Percentiles rank a stretch among this genome's conserved stretches.
phyloP scores from a whole-genome alignment of 2,329 filamentous ascomycete genomes.

The Monosporascus sp. region DNA sequence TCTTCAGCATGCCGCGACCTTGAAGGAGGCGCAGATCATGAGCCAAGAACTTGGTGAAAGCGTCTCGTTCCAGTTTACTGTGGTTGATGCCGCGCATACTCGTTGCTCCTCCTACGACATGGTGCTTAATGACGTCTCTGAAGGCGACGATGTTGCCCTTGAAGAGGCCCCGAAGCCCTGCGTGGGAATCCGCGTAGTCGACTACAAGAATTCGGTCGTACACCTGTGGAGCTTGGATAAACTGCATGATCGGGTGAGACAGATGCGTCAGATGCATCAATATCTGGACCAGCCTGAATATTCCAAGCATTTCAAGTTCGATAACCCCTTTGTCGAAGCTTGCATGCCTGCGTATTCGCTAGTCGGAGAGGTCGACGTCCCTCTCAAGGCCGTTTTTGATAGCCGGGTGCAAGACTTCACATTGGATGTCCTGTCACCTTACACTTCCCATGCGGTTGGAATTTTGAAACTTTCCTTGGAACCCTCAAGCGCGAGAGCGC shows the following conservation, averaged over 20 bases:
- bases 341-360: slow-evolving; percentile 91
- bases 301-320: slow-evolving; percentile 83
- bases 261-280: slow-evolving; percentile 96
- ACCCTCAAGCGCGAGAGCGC: slow-evolving; percentile 87
- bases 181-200: slow-evolving; percentile 82
- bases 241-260: slow-evolving; percentile 75
- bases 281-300: slow-evolving; percentile 95
- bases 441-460: slow-evolving; percentile 84
- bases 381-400: slow-evolving; percentile 88
- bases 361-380: slow-evolving; percentile 88
- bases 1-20: slow-evolving; percentile 75
- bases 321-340: slow-evolving; percentile 87
- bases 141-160: slow-evolving; percentile 76
- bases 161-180: slow-evolving; percentile 83
- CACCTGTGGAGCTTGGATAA: slow-evolving; percentile 95
- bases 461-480: slow-evolving; percentile 88
- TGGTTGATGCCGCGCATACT: slow-evolving; percentile 82
- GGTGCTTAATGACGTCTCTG: slow-evolving; percentile 84
- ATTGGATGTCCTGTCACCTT: slow-evolving; percentile 85
- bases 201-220: slow-evolving; percentile 80
- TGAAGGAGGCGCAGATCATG: slow-evolving; percentile 98
- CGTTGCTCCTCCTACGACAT: slow-evolving; percentile 95
- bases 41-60: slow-evolving; percentile 92
- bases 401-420: slow-evolving; percentile 91
- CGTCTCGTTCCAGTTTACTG: slow-evolving; percentile 90